A percentile compares a stretch with the other conserved stretches of the same genome.
These are phyloP conservation scores for Colletotrichum ledebouriae DNA, from an alignment of 2,329 filamentous ascomycete genomes.

Conservation along the genomic window DNA sequence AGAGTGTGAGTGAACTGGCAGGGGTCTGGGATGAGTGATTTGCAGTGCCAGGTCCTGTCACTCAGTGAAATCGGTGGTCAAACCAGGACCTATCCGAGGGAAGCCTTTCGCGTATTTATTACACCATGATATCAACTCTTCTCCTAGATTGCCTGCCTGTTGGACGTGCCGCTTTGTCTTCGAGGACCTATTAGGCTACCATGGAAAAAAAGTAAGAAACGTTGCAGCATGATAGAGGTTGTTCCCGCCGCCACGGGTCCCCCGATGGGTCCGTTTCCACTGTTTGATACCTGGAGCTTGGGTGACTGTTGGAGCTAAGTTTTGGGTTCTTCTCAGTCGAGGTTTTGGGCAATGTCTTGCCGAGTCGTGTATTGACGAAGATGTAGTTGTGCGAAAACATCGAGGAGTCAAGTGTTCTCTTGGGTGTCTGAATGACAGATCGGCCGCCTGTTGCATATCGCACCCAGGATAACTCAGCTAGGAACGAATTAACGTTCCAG, in stretches of 20 bases:
- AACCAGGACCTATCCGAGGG: too few species aligned
- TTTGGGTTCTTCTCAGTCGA: too few species aligned
- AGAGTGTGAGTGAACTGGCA: conserved; percentile 1
- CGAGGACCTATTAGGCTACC: not conserved
- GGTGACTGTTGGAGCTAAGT: too few species aligned
- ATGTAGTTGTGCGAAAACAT: too few species aligned
- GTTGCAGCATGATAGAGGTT: not conserved
- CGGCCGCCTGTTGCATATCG: not conserved
- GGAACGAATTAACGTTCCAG: not conserved
- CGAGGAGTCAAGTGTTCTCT: not conserved
- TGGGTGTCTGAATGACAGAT: not conserved
- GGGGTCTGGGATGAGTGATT: conserved; percentile 12
- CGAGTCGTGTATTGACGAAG: too few species aligned
- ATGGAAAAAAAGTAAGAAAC: conserved; percentile 9
- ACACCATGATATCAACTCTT: not conserved
- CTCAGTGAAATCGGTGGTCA: not conserved
- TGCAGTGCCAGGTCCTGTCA: not conserved
- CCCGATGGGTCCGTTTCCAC: conserved; percentile 34
- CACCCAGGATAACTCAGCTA: not conserved
- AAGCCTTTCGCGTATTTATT: too few species aligned
- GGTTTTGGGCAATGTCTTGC: too few species aligned
- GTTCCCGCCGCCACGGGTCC: conserved; percentile 31
- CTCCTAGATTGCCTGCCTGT: not conserved
- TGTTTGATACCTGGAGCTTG: conserved; percentile 5
- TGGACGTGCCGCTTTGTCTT: not conserved